Conservation (phyloP, 495 filamentous ascomycete genomes). For the Parmelia sp. region DNA sequence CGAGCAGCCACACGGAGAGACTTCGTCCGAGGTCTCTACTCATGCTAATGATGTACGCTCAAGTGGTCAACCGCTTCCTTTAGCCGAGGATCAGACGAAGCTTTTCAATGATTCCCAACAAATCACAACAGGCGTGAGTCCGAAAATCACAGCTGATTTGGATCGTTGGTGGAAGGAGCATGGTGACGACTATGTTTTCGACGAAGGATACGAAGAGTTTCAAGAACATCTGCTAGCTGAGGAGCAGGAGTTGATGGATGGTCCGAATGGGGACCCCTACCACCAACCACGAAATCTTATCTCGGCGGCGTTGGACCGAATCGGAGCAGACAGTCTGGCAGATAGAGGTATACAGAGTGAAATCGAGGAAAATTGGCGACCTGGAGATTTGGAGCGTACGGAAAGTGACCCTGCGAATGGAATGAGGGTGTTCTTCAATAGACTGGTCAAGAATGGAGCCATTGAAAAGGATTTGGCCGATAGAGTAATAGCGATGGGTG, state of each 20-base stretch:
- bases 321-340: not conserved
- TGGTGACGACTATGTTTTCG: not conserved
- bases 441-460: not conserved
- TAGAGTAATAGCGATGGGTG: not conserved
- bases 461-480: not conserved
- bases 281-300: not conserved
- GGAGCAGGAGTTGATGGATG: not conserved
- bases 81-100: not conserved
- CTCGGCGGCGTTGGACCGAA: not conserved
- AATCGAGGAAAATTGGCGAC: not conserved
- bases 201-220: conserved; percentile 2
- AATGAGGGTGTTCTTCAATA: conserved; percentile 1
- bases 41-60: not conserved
- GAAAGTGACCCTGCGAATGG: not conserved
- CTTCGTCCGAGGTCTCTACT: not conserved
- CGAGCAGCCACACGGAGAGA: not conserved
- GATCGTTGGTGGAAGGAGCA: conserved; percentile 1
- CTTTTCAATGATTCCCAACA: not conserved
- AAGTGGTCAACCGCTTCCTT: not conserved
- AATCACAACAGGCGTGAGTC: not conserved
- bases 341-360: conserved; percentile 1
- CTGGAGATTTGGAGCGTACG: conserved; percentile 5
- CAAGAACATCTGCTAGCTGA: not conserved
- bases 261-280: not conserved
- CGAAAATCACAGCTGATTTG: not conserved